Base-by-base conservation (phyloP, 805 yeast genomes). In the Jamesozyma hellenica region DNA sequence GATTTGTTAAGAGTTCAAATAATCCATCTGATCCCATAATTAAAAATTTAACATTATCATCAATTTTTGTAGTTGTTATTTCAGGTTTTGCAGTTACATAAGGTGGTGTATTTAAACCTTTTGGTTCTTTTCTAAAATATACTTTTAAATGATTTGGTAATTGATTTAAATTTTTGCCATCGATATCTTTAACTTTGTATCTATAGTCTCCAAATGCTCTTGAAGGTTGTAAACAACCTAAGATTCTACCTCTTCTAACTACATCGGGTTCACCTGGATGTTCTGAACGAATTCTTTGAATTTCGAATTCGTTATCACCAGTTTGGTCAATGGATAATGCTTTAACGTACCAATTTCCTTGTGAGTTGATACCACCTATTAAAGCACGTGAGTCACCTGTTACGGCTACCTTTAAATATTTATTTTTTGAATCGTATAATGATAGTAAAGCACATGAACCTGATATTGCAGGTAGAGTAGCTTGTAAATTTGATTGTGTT, bases 161-260 rank as follows among this genome's bases (percentile, higher is more conserved):
- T 17, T 79, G 76, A 10, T 58, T 61, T 12, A 65, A 50, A 0
- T 64, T 44, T 39, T 63, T 45, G 51, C 79, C 56, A 39, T 60
- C 62, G n/a, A 66, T 43, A 28, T 69, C 67, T 26, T 87, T 75
- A 69, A 94, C 72, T 57, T 92, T 92, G 58, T 86, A 92, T 45
- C 96, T 74, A 43, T 95, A 94, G 61, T 92, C 98, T 35, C 98
- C 98, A 67, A 92, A 92, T 1, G 97, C 95, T 53, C 98, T 71
- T 0, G 95, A 77, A 12, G 98, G 98, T 61, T 92, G 97, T 46
- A 92, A 71, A 10, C 92, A 77, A 0, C 98, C 98, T 49, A 92
- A 70, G 10, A 92, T 83, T 53, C 98, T 75, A 4, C 97, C 98
- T 45, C 84, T 76, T 47, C 82, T 71, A 28, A 90, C 73, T 33